These are phyloP conservation scores for Myriosclerotinia curreyana DNA, from an alignment of 2,329 filamentous ascomycete species.

Conservation along the genomic window DNA sequence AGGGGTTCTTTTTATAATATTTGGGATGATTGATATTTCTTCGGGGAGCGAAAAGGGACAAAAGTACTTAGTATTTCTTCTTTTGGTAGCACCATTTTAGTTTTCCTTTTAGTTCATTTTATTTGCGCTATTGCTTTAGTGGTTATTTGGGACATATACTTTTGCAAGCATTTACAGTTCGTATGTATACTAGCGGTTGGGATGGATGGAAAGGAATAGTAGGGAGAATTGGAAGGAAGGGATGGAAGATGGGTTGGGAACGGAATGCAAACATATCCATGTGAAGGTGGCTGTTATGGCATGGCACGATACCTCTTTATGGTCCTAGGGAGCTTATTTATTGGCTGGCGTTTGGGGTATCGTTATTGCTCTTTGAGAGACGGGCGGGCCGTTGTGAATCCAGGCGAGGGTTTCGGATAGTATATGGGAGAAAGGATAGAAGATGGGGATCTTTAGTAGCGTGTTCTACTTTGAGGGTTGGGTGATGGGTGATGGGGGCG, in stretches of 20 bases:
- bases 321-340: not conserved
- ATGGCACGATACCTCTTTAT: slow-evolving; percentile 4
- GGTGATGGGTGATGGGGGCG: no score
- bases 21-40: slow-evolving; percentile 17
- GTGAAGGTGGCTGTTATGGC: slow-evolving; percentile 8
- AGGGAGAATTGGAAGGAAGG: not conserved
- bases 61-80: slow-evolving; percentile 9
- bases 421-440: not conserved
- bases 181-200: slow-evolving; percentile 17
- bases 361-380: not conserved
- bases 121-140: slow-evolving; percentile 5
- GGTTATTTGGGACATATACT: slow-evolving; percentile 10
- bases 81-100: slow-evolving; percentile 10
- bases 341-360: slow-evolving; percentile 11
- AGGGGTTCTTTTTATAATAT: slow-evolving; percentile 1
- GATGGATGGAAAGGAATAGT: not conserved
- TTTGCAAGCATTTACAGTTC: slow-evolving; percentile 7
- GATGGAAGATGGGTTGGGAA: not conserved
- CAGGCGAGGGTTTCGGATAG: not conserved
- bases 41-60: slow-evolving; percentile 5
- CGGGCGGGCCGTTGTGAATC: not conserved
- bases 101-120: not conserved
- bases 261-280: slow-evolving; percentile 9
- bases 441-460: no score
- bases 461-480: no score